Percentiles rank a stretch among this genome's conserved stretches.
phyloP scores from a whole-genome alignment of 2,329 filamentous ascomycete species.

The Hypomyces rosellus region DNA sequence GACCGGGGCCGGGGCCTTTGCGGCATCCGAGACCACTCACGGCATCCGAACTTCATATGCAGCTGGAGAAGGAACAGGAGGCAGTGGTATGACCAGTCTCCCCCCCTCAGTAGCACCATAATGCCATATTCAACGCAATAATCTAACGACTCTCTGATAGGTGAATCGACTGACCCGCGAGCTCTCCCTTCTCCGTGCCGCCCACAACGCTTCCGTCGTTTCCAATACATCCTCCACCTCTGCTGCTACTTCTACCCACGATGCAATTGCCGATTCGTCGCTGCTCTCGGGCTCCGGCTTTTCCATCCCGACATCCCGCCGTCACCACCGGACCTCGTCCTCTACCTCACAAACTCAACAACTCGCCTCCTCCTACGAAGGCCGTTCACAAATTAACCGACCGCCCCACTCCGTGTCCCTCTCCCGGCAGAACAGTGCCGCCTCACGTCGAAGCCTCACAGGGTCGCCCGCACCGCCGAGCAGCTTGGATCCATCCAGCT shows the following conservation, averaged over 20 bases:
- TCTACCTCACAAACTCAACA: slow-evolving; percentile 46
- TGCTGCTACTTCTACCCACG: slow-evolving; percentile 45
- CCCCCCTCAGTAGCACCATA: not conserved
- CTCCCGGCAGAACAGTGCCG: slow-evolving; percentile 49
- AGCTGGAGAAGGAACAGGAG: slow-evolving; percentile 93
- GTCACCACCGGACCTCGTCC: slow-evolving; percentile 54
- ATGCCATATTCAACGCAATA: not conserved
- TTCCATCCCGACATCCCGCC: slow-evolving; percentile 48
- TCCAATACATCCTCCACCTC: slow-evolving; percentile 61
- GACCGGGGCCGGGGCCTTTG: slow-evolving; percentile 60
- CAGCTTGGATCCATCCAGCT: slow-evolving; percentile 38
- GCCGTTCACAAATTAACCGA: slow-evolving; percentile 38
- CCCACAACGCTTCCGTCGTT: slow-evolving; percentile 59
- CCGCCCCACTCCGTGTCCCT: slow-evolving; percentile 39
- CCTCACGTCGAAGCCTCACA: slow-evolving; percentile 47
- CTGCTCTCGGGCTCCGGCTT: slow-evolving; percentile 53
- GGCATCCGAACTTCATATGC: slow-evolving; percentile 77
- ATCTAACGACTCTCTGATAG: slow-evolving; percentile 36
- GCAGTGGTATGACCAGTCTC: slow-evolving; percentile 60
- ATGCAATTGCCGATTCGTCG: slow-evolving; percentile 42
- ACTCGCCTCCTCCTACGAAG: slow-evolving; percentile 31
- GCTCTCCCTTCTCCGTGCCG: slow-evolving; percentile 70
- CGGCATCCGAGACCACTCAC: slow-evolving; percentile 85
- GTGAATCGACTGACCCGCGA: slow-evolving; percentile 91
- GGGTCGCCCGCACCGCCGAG: slow-evolving; percentile 41